Conservation (phyloP, 1,284 basidiomycete genomes). For the Ganoderma resinaceum region DNA sequence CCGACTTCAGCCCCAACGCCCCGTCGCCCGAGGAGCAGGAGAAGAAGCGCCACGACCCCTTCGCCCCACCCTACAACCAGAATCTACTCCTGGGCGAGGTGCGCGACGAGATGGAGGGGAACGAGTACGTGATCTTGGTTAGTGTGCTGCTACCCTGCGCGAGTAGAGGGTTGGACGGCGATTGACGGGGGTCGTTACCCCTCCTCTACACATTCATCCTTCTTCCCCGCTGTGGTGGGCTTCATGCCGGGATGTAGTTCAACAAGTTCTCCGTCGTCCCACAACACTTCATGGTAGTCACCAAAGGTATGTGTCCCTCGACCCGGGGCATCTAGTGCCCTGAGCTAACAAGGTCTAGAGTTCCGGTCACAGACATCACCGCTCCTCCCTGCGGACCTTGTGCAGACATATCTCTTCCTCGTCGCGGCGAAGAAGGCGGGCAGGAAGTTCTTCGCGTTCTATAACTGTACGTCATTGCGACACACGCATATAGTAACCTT, state of each 20-base stretch:
- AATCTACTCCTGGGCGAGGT: conserved; percentile 79
- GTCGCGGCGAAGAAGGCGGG: conserved; percentile 69
- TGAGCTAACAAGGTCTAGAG: conserved; percentile 48
- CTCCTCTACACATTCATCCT: background rate
- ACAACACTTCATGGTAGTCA: conserved; percentile 82
- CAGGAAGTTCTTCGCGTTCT: conserved; percentile 78
- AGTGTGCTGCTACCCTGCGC: conserved; percentile 38
- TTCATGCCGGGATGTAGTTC: conserved; percentile 51
- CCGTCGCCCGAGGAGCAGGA: conserved; percentile 39
- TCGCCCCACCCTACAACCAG: conserved; percentile 80
- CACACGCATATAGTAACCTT: background rate
- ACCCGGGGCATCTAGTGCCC: conserved; percentile 9
- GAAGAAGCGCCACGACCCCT: conserved; percentile 65
- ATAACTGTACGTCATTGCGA: conserved; percentile 67
- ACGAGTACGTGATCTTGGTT: conserved; percentile 80
- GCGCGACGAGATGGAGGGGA: conserved; percentile 63
- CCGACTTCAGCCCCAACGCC: conserved; percentile 47
- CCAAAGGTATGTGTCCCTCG: conserved; percentile 61
- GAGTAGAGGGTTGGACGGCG: background rate
- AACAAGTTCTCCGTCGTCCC: conserved; percentile 89
- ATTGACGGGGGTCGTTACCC: conserved; percentile 3
- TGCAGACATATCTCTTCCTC: conserved; percentile 75
- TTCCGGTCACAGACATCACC: conserved; percentile 81
- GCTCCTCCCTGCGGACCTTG: conserved; percentile 78
- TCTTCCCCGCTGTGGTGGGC: background rate